Evolutionary conservation across 2,329 filamentous ascomycete genomes (phyloP).

Genomic region (Alternaria sp.): DNA sequence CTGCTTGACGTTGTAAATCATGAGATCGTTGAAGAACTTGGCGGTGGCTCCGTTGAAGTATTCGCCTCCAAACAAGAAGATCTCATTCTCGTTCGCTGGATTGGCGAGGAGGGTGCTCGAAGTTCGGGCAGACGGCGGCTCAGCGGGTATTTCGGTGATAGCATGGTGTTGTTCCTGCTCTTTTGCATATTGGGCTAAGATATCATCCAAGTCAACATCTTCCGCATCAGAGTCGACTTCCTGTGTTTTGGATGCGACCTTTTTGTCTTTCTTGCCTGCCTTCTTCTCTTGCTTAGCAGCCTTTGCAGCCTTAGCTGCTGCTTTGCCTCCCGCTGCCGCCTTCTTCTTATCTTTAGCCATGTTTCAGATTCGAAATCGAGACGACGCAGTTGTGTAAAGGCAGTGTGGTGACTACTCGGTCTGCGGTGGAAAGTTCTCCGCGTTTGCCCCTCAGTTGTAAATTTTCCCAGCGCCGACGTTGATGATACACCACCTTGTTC

Average conservation of each 20-base stretch:
- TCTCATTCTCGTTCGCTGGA: slow-evolving; percentile 83
- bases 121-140: slow-evolving; percentile 77
- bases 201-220: slow-evolving; percentile 89
- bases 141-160: slow-evolving; percentile 79
- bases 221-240: slow-evolving; percentile 87
- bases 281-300: slow-evolving; percentile 86
- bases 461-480: slow-evolving; percentile 15
- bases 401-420: not conserved
- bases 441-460: slow-evolving; percentile 29
- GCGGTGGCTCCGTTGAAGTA: slow-evolving; percentile 93
- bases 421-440: not conserved
- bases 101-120: slow-evolving; percentile 84
- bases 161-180: slow-evolving; percentile 93
- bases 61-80: slow-evolving; percentile 93
- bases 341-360: slow-evolving; percentile 64
- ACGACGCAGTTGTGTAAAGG: not conserved
- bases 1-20: slow-evolving; percentile 75
- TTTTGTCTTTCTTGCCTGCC: slow-evolving; percentile 76
- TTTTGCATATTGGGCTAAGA: slow-evolving; percentile 90
- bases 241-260: slow-evolving; percentile 72
- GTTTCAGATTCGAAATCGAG: not conserved
- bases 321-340: slow-evolving; percentile 49
- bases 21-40: slow-evolving; percentile 71
- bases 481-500: not conserved
- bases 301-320: slow-evolving; percentile 61